Evolutionary conservation across 257 asterid genomes (phyloP), one percentile per base, ranked within the genome.

Genomic region (Scutellaria baicalensis): DNA sequence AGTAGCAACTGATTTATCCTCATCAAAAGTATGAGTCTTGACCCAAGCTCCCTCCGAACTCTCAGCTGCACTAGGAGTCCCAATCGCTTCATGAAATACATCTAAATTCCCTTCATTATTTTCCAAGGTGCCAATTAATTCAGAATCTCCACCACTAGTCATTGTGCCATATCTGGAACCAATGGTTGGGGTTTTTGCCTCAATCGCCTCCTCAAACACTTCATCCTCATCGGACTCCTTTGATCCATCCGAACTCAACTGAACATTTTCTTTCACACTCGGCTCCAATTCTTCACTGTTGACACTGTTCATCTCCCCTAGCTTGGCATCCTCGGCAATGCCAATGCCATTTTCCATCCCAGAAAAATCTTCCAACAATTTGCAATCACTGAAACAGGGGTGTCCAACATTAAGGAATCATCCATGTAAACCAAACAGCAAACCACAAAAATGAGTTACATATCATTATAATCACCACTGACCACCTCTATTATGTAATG

Each of bases 261-360:
- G 72, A 42, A 62, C 77, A 57, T 38, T 79, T 44, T 78, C 80
- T 57, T 83, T 77, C 6, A 8, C 62, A 52, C 66, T 70, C 1
- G 58, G 69, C 50, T 73, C 84, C 35, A 55, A 13, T 62, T 57
- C 69, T 59, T 71, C 85, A 76, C 57, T 68, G 38, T 74, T 68
- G 23, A 55, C 79, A 56, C 75, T 79, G 17, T 73, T 70, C 61
- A 68, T 68, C 79, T 79, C 88, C 67, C 71, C 85, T 58, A 76
- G 48, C 71, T 54, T 82, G 66, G 75, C 74, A 63, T 57, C 88
- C 59, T 68, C 82, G 18, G 62, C 82, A 80, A 70, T 52, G 74
- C 77, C 80, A 66, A 61, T 74, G 74, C 79, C 90, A 69, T 81
- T 85, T 79, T 88, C 98, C 96, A 88, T 93, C 82, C 66, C 74